Evolutionary conservation across 371 early-diverging fungal species (phyloP), one percentile per base, ranked within the genome.

Genomic region (Lichtheimia ramosa): DNA sequence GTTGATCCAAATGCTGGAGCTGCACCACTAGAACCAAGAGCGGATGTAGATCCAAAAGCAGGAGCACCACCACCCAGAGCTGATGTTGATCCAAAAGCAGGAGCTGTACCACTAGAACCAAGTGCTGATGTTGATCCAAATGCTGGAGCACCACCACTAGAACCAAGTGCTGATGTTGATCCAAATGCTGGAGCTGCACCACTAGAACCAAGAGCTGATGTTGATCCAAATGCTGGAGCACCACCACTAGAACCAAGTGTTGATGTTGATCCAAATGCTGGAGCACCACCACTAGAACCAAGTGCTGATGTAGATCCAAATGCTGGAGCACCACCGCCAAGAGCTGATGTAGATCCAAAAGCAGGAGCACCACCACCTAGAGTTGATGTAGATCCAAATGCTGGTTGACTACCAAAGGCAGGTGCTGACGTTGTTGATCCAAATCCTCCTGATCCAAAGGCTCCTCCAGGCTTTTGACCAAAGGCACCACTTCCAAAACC

Each of bases 371-470:
- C 53, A 2, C 59, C 57, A 25, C 70, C 71, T 54, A 71, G 70
- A 2, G 64, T 61, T 16, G 72, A 66, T 24, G 58, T 48, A 12
- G 24, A 20, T 23, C 71, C 74, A 61, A 67, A 74, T 0, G 75
- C 64, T 3, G 66, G 27, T 42, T 63, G 56, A 8, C 61, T 54
- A 23, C 64, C 62, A 54, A 70, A 68, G 2, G 63, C 65, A 7
- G 68, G 23, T 5, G 63, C 51, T 27, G 43, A 62, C 62, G 7
- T 56, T n/a, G 6, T 46, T 21, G 46, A 46, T 34, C 34, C 34
- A 34, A 34, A 34, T 8, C 34, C 62, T 21, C 68, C 73, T 57
- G 71, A 71, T 12, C 73, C 59, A 50, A 46, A 43, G 20, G 24
- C 24, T 21, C 51, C 42, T 27, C 61, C 54, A 3, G 46, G 46